Base-by-base conservation (phyloP, 2,329 filamentous ascomycete species). In the Nannizziopsis arthrosporioides region DNA sequence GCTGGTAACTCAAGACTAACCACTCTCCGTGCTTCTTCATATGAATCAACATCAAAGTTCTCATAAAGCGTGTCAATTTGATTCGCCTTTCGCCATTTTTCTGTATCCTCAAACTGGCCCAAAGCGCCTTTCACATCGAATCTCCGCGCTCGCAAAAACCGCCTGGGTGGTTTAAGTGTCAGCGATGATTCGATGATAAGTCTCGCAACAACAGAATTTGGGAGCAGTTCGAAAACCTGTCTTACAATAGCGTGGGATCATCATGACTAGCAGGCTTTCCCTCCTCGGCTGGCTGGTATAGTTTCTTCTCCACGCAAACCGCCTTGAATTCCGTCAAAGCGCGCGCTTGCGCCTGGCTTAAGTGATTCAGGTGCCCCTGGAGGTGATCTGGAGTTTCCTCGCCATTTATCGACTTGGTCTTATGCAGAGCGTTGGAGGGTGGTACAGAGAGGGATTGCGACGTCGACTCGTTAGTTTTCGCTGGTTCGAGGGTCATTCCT, bases 21-120 rank as follows among this genome's bases (percentile, higher is more conserved):
- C 71, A 95, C 73, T 56, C 79, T 75, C 57, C 61, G 58, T 49
- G 85, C 84, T 59, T 84, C 75, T 66, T 94, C 87, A 63, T 89
- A 95, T 48, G 87, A 82, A 2, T 85, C 78, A 17, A 89, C 68
- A 51, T 94, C 86, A 59, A 95, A 94, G 30, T 84, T 89, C 62
- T 84, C 78, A 68, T 94, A 95, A 34, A 95, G 73, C 39, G 78
- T 72, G 53, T 88, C 78, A 42, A 94, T 76, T 55, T 85, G 73
- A 64, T 90, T 90, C 53, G 84, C 80, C 56, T 77, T 77, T 52
- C 89, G 80, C 85, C 89, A 95, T 50, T 85, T 78, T 66, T 94
- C 87, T 0, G 88, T 94, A 47, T 88, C 85, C 59, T 82, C 81
- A 69, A 94, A 94, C 68, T 95, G 89, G 51, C 71, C 75, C 62